These are phyloP conservation scores for Brassica juncea DNA, from an alignment of 345 rosid species.

Conservation along the genomic window DNA sequence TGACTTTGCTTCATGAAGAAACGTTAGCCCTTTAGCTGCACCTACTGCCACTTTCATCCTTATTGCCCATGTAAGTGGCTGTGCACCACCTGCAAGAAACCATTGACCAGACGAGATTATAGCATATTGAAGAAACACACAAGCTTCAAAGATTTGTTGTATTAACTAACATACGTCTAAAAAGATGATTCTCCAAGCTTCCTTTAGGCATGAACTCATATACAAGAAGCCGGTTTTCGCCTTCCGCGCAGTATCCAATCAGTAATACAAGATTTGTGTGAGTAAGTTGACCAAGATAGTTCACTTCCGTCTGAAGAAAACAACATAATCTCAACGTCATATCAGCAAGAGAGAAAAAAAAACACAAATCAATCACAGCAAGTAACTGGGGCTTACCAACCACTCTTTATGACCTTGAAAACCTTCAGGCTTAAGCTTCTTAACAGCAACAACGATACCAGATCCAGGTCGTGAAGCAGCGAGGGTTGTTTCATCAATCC, in stretches of 20 bases:
- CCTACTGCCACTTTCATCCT: constrained; percentile 93
- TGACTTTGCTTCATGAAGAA: constrained; percentile 91
- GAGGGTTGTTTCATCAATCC: constrained; percentile 72
- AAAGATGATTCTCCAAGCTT: constrained; percentile 88
- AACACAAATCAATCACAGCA: background rate
- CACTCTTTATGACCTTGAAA: constrained; percentile 99
- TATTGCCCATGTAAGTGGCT: constrained; percentile 90
- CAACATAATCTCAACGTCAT: background rate
- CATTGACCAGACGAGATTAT: background rate
- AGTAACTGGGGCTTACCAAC: constrained; percentile 69
- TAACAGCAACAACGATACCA: constrained; percentile 92
- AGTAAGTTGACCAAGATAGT: constrained; percentile 90
- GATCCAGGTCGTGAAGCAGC: constrained; percentile 74
- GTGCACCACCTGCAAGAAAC: constrained; percentile 72
- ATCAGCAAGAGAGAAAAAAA: background rate
- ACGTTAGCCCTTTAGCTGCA: constrained; percentile 91
- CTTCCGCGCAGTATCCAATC: constrained; percentile 83
- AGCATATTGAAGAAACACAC: constrained; percentile 2
- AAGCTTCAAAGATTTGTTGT: background rate
- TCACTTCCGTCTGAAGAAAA: constrained; percentile 79
- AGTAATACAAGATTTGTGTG: constrained; percentile 88
- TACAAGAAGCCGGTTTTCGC: constrained; percentile 78
- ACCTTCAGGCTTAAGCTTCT: constrained; percentile 94
- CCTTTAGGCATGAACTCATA: constrained; percentile 98
- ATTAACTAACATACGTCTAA: constrained; percentile 36